Evolutionary conservation across 768 basidiomycete species (phyloP), one percentile per base, ranked within the genome.

Genomic region (Tremella yokohamensis): DNA sequence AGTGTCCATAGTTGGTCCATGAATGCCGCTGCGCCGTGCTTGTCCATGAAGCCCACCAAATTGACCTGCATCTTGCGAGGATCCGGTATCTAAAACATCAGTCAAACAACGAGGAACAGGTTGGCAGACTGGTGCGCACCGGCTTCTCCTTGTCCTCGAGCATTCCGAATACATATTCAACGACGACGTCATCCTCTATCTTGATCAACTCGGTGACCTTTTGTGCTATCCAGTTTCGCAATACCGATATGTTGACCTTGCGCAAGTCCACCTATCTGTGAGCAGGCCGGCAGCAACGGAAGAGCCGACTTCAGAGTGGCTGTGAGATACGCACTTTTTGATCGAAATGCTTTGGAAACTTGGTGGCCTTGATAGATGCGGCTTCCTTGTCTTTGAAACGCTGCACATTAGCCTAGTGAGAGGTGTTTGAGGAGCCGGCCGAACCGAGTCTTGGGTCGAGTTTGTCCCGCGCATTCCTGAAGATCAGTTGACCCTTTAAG

Each of bases 41-140:
- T 84, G 2, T 89, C 88, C 57, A 99, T 82, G 76, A 99, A 99
- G 8, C 94, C 94, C 1, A 88, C 89, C 22, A 99, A 78, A 70
- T 87, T 86, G 60, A 98, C 91, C 78, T 97, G 92, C 86, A 98
- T 92, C 79, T 89, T 92, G 76, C 85, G 86, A 3, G 92, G 90
- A 76, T 98, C 94, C 11, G 90, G 89, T 3, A 83, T 84, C 90
- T 93, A 70, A n/a, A n/a, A 16, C 11, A 20, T 39, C n/a, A 53
- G 52, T 54, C 40, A 61, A 54, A 20, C 12, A 40, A 6, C 13
- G 40, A 61, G 24, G 44, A 16, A 20, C 22, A 42, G 34, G 37
- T 40, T 44, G 57, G 16, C 22, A 52, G 16, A 25, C 12, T 25
- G 8, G 19, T 6, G 52, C 86, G 64, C 62, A 94, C 92, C n/a